Percentiles rank a stretch among this genome's conserved stretches.
Conservation (phyloP, 2,329 filamentous ascomycete species). For the Fusarium secorum region DNA sequence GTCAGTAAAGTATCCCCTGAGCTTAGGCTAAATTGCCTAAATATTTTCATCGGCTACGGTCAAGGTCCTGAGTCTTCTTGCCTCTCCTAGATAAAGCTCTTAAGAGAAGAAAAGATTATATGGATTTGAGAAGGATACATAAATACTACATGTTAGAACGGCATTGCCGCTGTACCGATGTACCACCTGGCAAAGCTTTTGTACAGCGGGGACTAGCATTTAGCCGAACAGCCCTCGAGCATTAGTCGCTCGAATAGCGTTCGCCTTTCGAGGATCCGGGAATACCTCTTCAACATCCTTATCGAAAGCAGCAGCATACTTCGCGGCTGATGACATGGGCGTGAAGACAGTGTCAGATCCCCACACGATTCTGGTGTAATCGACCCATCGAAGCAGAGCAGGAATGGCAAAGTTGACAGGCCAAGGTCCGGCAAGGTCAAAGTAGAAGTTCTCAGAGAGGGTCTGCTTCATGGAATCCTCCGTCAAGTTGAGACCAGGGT, state of each 20-base stretch:
- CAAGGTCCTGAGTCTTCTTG: neutral
- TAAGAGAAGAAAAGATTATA: rapidly evolving
- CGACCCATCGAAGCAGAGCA: slow-evolving; percentile 12
- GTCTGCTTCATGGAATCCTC: slow-evolving; percentile 8
- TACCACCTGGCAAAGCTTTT: neutral
- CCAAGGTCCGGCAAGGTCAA: slow-evolving; percentile 12
- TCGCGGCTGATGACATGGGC: neutral
- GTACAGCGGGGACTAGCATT: neutral
- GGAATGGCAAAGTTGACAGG: slow-evolving; percentile 11
- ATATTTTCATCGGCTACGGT: rapidly evolving
- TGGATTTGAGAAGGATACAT: neutral
- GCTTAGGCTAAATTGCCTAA: neutral
- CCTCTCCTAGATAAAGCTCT: neutral
- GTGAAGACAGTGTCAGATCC: slow-evolving; percentile 21
- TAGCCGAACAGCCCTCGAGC: neutral
- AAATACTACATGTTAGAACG: neutral
- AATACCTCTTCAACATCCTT: neutral
- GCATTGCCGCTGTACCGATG: neutral
- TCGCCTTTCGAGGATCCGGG: neutral
- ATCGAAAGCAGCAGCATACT: slow-evolving; percentile 11
- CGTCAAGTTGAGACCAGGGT: slow-evolving; percentile 5
- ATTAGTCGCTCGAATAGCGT: slow-evolving; percentile 5
- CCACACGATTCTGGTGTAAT: slow-evolving; percentile 10
- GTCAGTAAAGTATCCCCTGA: rapidly evolving
- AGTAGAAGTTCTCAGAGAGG: neutral